These are phyloP conservation scores for Phytophthora nicotianae DNA, from an alignment of 352 stramenopile species.

Conservation along the genomic window DNA sequence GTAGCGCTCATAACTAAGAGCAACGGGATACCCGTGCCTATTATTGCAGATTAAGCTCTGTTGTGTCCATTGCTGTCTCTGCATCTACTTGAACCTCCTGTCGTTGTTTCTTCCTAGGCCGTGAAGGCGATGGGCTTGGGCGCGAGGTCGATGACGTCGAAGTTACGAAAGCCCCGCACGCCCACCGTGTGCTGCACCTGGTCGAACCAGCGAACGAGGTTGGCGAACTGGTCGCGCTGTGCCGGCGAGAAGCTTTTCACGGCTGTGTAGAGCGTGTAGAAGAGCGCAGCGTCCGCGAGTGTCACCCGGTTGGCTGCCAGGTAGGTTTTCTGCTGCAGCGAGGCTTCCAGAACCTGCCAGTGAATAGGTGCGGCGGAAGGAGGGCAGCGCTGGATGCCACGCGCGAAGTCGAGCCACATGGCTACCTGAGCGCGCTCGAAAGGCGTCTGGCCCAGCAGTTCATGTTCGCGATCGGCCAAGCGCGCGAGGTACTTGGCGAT, in stretches of 20 bases:
- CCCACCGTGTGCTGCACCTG: constrained; percentile 86
- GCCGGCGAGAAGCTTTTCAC: constrained; percentile 41
- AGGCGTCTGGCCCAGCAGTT: constrained; percentile 60
- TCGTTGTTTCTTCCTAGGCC: constrained; percentile 51
- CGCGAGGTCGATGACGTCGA: constrained; percentile 65
- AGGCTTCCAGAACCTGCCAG: constrained; percentile 68
- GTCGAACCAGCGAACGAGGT: constrained; percentile 86
- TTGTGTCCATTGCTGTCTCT: background rate
- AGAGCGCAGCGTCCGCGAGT: constrained; percentile 80
- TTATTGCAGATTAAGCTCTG: constrained; percentile 9
- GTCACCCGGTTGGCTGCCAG: constrained; percentile 72
- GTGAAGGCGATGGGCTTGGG: constrained; percentile 63
- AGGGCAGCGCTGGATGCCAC: constrained; percentile 49
- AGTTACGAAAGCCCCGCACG: constrained; percentile 79
- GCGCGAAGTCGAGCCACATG: constrained; percentile 81
- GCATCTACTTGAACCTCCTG: constrained; percentile 8
- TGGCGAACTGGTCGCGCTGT: constrained; percentile 56
- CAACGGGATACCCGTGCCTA: background rate
- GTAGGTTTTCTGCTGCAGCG: constrained; percentile 67
- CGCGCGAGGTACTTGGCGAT: constrained; percentile 84
- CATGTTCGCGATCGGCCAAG: constrained; percentile 71
- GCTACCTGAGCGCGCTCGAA: constrained; percentile 76
- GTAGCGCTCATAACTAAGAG: background rate
- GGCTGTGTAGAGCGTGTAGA: constrained; percentile 60
- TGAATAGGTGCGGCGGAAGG: constrained; percentile 42